phyloP scores from a whole-genome alignment of 306 rosid genomes.

The Delonix regia region DNA sequence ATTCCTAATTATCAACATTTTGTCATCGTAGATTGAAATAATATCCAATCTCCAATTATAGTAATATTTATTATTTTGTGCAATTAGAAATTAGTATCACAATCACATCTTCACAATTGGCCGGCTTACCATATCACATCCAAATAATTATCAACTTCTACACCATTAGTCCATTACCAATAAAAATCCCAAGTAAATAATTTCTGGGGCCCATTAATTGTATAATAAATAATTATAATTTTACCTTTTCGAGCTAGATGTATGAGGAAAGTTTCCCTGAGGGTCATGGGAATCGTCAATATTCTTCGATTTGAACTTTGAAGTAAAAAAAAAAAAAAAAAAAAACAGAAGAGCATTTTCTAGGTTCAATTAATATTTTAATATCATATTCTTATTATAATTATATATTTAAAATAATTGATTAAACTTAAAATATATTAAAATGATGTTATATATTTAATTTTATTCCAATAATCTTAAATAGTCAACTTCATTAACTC shows the following conservation, averaged over 20 bases:
- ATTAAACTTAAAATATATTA: too few species aligned
- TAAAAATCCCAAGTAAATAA: not conserved
- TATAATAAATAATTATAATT: slow-evolving; percentile 29
- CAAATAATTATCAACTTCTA: slow-evolving; percentile 32
- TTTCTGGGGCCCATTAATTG: not conserved
- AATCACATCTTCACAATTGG: slow-evolving; percentile 35
- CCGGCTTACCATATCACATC: slow-evolving; percentile 39
- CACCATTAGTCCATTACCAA: not conserved
- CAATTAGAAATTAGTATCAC: slow-evolving; percentile 31
- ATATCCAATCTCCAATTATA: slow-evolving; percentile 16
- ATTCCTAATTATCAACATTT: not conserved
- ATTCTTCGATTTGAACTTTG: not conserved
- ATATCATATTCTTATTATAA: too few species aligned
- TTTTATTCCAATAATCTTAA: too few species aligned
- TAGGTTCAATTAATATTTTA: too few species aligned
- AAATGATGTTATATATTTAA: too few species aligned
- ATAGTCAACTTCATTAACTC: too few species aligned
- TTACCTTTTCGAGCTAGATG: not conserved
- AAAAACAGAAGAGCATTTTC: too few species aligned
- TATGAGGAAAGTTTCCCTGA: not conserved
- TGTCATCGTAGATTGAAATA: slow-evolving; percentile 2
- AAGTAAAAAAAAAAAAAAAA: not conserved
- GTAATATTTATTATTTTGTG: slow-evolving; percentile 26
- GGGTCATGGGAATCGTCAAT: not conserved
- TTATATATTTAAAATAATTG: too few species aligned